Base-by-base conservation (phyloP, 2,329 filamentous ascomycete genomes). In the Colletotrichum sp. region DNA sequence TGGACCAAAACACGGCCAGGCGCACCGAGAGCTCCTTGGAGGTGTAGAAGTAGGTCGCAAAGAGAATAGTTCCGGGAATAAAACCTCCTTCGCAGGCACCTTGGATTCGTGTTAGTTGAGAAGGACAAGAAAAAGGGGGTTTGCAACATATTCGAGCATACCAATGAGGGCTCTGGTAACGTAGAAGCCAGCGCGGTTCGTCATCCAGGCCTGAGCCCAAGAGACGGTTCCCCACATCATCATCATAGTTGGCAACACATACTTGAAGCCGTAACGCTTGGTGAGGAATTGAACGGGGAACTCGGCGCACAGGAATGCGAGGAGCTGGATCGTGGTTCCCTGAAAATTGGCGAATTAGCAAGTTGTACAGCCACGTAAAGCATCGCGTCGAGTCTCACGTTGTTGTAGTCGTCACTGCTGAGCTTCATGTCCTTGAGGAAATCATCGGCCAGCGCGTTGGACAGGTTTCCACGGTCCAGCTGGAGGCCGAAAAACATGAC, bases 1-100 rank as follows among this genome's bases (percentile, higher is more conserved):
- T 88, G 1, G 86, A 87, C 94, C 93, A 95, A 83, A 95, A 95
- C 80, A 88, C 92, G 59, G 92, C 91, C 12, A 95, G 86, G 0
- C 94, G 90, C 36, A 90, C 88, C 1, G 80, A 79, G 26, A 82
- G 75, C 71, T 82, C 80, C 8, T 77, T 78, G 34, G 77, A 76
- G 34, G 80, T 82, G 76, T 80, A 82, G 55, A 81, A 82, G 73
- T 82, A 82, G 7, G 79, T 79, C 39, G 81, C 69, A 69, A 94
- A 95, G 2, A 93, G 86, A 66, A 94, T 90, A 92, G 78, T 73
- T 39, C 66, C 79, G 52, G 70, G 87, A 34, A 89, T 88, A 72
- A 89, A 88, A 2, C 87, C 87, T 4, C 87, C 87, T 65, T 89
- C 86, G 2, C 88, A 81, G 1, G 87, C 80, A 4, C 85, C 44